A percentile compares a stretch with the other conserved stretches of the same genome.
Evolutionary conservation across 2,329 filamentous ascomycete genomes (phyloP).

Genomic region (Monascus ruber): DNA sequence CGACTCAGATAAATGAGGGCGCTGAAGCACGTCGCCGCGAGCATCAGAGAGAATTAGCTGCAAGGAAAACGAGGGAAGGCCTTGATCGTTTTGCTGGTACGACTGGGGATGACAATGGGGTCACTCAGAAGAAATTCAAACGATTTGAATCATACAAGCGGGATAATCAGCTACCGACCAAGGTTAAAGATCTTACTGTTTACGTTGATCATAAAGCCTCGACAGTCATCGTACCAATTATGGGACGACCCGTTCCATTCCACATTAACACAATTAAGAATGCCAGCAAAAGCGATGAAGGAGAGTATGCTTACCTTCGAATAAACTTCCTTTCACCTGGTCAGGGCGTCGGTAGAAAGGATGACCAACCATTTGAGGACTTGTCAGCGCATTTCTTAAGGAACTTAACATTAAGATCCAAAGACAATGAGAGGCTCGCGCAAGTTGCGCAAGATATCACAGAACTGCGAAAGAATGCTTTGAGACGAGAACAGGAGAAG

Average conservation of each 20-base stretch:
- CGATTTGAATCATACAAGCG: slow-evolving; percentile 98
- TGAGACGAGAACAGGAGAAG: slow-evolving; percentile 93
- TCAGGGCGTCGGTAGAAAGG: slow-evolving; percentile 91
- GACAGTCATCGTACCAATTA: slow-evolving; percentile 87
- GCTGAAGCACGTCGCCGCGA: slow-evolving; percentile 75
- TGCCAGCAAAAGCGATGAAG: slow-evolving; percentile 93
- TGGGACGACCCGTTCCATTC: slow-evolving; percentile 94
- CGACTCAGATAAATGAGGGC: slow-evolving; percentile 79
- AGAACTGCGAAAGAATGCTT: slow-evolving; percentile 85
- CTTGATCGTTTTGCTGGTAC: slow-evolving; percentile 76
- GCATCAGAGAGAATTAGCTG: slow-evolving; percentile 81
- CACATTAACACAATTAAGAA: slow-evolving; percentile 99
- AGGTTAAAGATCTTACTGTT: slow-evolving; percentile 75
- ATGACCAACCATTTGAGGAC: slow-evolving; percentile 96
- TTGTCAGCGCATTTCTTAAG: slow-evolving; percentile 89
- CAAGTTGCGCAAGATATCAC: slow-evolving; percentile 89
- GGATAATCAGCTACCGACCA: slow-evolving; percentile 80
- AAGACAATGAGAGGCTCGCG: slow-evolving; percentile 75
- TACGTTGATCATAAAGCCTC: slow-evolving; percentile 83
- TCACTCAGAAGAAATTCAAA: slow-evolving; percentile 97
- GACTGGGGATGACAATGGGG: slow-evolving; percentile 72
- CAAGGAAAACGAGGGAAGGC: slow-evolving; percentile 83
- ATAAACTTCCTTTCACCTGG: slow-evolving; percentile 97
- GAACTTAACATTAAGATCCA: slow-evolving; percentile 88
- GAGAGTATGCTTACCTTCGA: slow-evolving; percentile 82